Base-by-base conservation (phyloP, 2,329 filamentous ascomycete genomes). In the Penicillium fuscoglaucum region DNA sequence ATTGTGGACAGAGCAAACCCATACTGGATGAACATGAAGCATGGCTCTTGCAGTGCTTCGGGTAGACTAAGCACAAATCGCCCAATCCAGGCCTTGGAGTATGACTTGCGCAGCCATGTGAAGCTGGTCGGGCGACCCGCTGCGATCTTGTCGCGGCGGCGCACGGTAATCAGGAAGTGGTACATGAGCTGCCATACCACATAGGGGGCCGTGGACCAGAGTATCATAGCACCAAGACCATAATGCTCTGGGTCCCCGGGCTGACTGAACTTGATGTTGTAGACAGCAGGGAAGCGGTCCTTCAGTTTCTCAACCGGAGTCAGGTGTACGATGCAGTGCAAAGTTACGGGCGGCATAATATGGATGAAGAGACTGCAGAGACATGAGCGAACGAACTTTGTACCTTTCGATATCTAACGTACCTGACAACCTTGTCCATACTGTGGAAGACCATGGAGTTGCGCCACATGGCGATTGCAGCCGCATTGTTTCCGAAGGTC, bases 381-480 rank as follows among this genome's bases (percentile, higher is more conserved):
- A 33, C 24, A 24, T 61, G 40, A 58, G 52, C 48, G 15, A 19
- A 48, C 13, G 33, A 26, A 21, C 24, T 13, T 26, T 1, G 7
- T 40, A 10, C 19, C 29, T 24, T 13, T 24, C 3, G 6, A 10
- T 10, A 15, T 21, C 2, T 15, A n/a, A 65, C 78, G 65, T 76
- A 87, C 72, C 91, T 95, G 13, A 93, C 96, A 61, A 98, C 92
- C 77, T 99, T 99, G 82, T 99, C 95, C 77, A 99, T 87, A 72
- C 91, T 96, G 80, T 99, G 95, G 75, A 99, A 99, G 47, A 99
- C 95, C 71, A 99, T 85, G 33, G 93, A 97, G 75, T 99, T 99
- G 63, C 95, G 87, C 95, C 95, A 99, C 93, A 99, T 95, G 72
- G 95, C 92, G 74, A 99, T 98, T 13, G 95, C 95, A 47, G 97